phyloP scores from a whole-genome alignment of 1,284 basidiomycete species.

The Erythrobasidium hasegawianum region DNA sequence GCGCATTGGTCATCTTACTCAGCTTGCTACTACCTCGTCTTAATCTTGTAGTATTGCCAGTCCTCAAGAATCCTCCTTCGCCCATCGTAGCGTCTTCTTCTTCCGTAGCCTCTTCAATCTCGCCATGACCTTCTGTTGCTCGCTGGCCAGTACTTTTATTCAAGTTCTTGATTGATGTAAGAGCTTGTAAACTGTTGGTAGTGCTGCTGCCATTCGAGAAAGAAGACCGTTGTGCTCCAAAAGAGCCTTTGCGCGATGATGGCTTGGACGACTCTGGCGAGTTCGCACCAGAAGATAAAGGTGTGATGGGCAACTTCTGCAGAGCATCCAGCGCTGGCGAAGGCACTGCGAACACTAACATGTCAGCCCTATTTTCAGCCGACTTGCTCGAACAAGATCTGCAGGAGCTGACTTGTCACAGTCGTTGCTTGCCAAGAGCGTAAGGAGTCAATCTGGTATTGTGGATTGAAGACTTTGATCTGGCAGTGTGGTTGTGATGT shows the following conservation, averaged over 20 bases:
- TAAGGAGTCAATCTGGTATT: too few species aligned
- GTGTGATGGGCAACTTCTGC: conserved; percentile 23
- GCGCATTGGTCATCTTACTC: not conserved
- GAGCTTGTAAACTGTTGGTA: not conserved
- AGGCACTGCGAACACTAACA: conserved; percentile 6
- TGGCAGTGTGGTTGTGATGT: too few species aligned
- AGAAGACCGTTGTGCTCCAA: not conserved
- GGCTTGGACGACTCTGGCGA: conserved; percentile 9
- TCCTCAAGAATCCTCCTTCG: not conserved
- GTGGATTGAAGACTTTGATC: too few species aligned
- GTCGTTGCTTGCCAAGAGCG: too few species aligned
- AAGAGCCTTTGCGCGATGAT: conserved; percentile 18
- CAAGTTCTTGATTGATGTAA: not conserved
- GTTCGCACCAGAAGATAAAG: conserved; percentile 7
- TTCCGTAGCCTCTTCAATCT: not conserved
- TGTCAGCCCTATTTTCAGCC: too few species aligned
- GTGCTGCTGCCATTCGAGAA: not conserved
- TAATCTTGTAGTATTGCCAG: not conserved
- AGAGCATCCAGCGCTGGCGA: conserved; percentile 26
- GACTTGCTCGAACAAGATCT: too few species aligned
- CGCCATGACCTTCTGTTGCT: not conserved
- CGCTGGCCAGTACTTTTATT: not conserved
- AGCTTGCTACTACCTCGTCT: not conserved
- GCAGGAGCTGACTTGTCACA: too few species aligned
- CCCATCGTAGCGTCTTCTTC: not conserved